Evolutionary conservation across 768 basidiomycete genomes (phyloP).

Genomic region (Phanerodontia chrysosporium): DNA sequence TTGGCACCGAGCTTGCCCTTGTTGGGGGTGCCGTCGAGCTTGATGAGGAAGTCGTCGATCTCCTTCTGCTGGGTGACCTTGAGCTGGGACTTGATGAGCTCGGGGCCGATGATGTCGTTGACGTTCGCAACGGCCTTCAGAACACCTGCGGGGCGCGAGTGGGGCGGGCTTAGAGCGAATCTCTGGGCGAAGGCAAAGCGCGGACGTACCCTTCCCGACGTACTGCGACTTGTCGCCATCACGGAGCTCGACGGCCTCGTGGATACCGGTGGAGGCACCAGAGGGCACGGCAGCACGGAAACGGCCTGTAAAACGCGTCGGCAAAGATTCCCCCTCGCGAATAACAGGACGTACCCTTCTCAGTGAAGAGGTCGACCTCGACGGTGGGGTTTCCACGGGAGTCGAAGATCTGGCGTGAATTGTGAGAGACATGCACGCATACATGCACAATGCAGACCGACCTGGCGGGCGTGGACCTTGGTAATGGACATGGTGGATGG

Average conservation of each 20-base stretch:
- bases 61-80: slow-evolving; percentile 89
- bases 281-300: slow-evolving; percentile 96
- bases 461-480: slow-evolving; percentile 92
- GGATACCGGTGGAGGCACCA: slow-evolving; percentile 95
- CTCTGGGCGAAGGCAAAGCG: not conserved
- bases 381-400: slow-evolving; percentile 98
- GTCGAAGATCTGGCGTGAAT: slow-evolving; percentile 82
- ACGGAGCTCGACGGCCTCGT: slow-evolving; percentile 98
- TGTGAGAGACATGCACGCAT: not conserved
- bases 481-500: slow-evolving; percentile 76
- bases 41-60: slow-evolving; percentile 96
- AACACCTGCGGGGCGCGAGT: slow-evolving; percentile 60
- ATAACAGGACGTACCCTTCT: slow-evolving; percentile 56
- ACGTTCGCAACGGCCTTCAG: slow-evolving; percentile 91
- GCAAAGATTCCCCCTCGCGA: not conserved
- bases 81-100: slow-evolving; percentile 78
- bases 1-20: slow-evolving; percentile 99
- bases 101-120: slow-evolving; percentile 87
- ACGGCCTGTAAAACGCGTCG: slow-evolving; percentile 51
- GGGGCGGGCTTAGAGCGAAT: not conserved
- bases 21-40: slow-evolving; percentile 95
- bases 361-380: slow-evolving; percentile 87
- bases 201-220: slow-evolving; percentile 83
- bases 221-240: slow-evolving; percentile 92
- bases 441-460: slow-evolving; percentile 25